Evolutionary conservation across 306 rosid genomes (phyloP).

Genomic region (Geum urbanum): DNA sequence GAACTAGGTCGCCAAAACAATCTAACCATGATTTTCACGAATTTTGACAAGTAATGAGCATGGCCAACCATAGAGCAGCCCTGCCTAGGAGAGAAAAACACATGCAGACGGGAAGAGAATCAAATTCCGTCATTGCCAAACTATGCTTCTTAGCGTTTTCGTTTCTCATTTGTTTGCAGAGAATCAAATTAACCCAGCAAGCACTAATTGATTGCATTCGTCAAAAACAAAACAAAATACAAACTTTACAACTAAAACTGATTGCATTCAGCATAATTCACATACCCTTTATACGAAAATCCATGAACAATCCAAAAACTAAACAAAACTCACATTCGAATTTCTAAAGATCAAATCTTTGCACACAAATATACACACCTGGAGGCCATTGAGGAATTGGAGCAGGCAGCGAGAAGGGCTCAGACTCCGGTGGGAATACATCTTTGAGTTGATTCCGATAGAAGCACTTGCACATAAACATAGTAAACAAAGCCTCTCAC

Average conservation of each 20-base stretch:
- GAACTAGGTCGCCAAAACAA: neutral
- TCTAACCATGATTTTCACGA: neutral
- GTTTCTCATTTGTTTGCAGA: neutral
- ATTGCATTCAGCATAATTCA: constrained; percentile 11
- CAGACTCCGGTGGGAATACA: constrained; percentile 32
- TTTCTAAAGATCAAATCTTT: constrained; percentile 13
- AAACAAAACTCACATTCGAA: constrained; percentile 2
- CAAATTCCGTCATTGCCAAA: neutral
- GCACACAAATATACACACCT: constrained; percentile 29
- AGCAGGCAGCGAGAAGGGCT: constrained; percentile 50
- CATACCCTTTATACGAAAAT: neutral
- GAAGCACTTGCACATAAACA: constrained; percentile 42
- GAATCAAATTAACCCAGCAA: neutral
- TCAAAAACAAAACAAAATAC: neutral
- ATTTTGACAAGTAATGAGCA: neutral
- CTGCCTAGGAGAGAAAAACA: neutral
- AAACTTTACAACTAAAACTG: neutral
- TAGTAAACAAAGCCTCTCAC: constrained; percentile 19
- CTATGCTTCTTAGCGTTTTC: neutral
- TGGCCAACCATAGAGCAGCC: neutral
- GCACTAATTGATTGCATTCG: neutral
- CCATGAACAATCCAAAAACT: constrained; percentile 3
- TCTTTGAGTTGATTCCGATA: constrained; percentile 28
- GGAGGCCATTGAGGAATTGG: constrained; percentile 65
- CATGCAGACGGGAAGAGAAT: constrained; percentile 1